Evolutionary conservation across 2,329 filamentous ascomycete genomes (phyloP), one percentile per base, ranked within the genome.

Genomic region (Geoglossum cookeanum): DNA sequence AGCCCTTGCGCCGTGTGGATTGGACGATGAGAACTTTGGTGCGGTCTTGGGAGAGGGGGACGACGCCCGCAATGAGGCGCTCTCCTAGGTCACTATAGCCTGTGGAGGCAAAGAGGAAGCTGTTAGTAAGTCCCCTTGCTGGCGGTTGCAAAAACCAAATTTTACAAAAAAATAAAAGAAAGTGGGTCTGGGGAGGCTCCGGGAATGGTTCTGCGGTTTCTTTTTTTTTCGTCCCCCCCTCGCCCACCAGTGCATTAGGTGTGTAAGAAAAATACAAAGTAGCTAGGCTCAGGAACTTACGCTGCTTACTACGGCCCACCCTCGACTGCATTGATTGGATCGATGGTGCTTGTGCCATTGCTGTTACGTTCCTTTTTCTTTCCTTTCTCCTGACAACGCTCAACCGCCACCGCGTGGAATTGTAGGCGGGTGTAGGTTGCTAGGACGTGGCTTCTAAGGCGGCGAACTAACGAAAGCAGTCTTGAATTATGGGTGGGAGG

Each of bases 51-150:
- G 87, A 92, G 62, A 97, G 76, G 62, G 92, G 88, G 53, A 98
- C 92, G 59, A 97, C 83, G 64, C 92, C 92, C 60, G 92, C 91
- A 64, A 98, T 92, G 60, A 97, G 83, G 63, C 92, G 85, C 73
- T 97, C 91, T 73, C 91, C 91, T 69, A 88, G 85, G 59, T 85
- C 74, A 67, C 87, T 90, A 73, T 97, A 98, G 67, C 90, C 92
- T 97, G 71, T 58, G 65, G 3, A 32, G 56, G 33, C 15, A 55
- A 13, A 44, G 8, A 44, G 15, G 9, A 17, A 49, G 22, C 47
- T 22, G 47, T 52, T 52, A 32, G 47, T 29, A 27, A 47, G 15
- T 47, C 7, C 15, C 15, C 1, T 13, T 7, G 22, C 22, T 37
- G 35, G 11, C 6, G 35, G 35, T 37, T 7, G 39, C n/a, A 44